These are phyloP conservation scores for Forsythia suspensa DNA, from an alignment of 257 asterid genomes.

Conservation along the genomic window DNA sequence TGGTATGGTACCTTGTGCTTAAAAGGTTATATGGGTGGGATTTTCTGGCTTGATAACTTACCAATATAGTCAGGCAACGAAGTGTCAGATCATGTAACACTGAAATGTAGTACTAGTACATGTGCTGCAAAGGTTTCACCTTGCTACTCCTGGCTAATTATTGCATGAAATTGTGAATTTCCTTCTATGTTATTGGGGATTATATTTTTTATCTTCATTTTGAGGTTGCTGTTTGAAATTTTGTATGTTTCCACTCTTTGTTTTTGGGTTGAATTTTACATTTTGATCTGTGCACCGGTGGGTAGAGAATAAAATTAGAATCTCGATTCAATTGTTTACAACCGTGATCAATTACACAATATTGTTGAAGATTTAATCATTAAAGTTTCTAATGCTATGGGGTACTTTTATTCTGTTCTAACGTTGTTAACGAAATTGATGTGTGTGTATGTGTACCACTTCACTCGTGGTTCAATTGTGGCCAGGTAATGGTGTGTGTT, in stretches of 20 bases:
- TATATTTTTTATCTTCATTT: not conserved
- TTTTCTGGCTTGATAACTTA: not conserved
- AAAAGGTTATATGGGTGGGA: not conserved
- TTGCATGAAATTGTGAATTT: not conserved
- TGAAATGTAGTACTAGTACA: no score
- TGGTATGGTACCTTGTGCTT: not conserved
- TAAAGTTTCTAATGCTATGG: not conserved
- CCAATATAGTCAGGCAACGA: not conserved
- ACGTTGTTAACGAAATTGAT: not conserved
- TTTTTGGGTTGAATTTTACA: not conserved
- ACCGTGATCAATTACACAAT: not conserved
- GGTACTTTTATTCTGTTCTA: not conserved
- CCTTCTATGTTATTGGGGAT: not conserved
- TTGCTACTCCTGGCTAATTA: not conserved
- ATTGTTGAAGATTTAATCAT: not conserved
- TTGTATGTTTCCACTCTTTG: not conserved
- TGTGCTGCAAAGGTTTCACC: not conserved
- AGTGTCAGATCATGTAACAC: no score
- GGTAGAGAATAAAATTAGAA: not conserved
- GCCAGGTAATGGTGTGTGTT: not conserved
- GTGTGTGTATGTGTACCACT: not conserved
- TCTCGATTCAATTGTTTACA: not conserved
- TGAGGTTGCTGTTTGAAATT: no score
- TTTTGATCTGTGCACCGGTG: not conserved
- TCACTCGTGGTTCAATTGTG: not conserved